Evolutionary conservation across 202 grass and related monocot genomes (phyloP).

Genomic region (Setaria viridis): DNA sequence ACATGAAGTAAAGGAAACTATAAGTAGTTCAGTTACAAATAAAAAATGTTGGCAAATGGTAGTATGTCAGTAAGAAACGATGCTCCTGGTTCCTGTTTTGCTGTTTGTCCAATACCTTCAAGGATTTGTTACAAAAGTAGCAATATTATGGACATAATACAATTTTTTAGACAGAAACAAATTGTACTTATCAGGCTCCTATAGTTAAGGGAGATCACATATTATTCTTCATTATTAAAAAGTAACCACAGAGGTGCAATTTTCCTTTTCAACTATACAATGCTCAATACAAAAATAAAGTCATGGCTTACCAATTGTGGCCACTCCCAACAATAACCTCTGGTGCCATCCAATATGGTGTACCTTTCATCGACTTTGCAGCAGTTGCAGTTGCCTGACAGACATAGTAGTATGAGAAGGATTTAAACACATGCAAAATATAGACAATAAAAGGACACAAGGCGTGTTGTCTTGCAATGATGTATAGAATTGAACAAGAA

Average conservation of each 20-base stretch:
- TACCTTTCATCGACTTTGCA: constrained; percentile 94
- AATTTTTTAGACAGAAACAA: neutral
- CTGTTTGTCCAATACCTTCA: neutral
- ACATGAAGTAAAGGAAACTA: neutral
- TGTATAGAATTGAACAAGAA: constrained; percentile 9
- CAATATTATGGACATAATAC: neutral
- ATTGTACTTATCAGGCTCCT: neutral
- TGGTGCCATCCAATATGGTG: constrained; percentile 95
- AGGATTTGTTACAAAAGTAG: neutral
- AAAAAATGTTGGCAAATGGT: neutral
- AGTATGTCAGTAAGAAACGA: neutral
- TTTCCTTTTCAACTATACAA: neutral
- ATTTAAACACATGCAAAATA: neutral
- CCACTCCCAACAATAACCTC: constrained; percentile 97
- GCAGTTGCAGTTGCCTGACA: constrained; percentile 88
- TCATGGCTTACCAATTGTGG: constrained; percentile 72
- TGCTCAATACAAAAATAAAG: neutral
- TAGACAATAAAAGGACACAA: neutral
- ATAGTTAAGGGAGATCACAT: neutral
- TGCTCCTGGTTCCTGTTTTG: neutral
- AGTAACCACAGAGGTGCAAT: neutral
- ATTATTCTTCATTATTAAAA: constrained; percentile 7
- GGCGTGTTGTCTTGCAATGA: neutral
- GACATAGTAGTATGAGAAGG: neutral
- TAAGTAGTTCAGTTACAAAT: neutral